Evolutionary conservation across 2,329 filamentous ascomycete species (phyloP), one percentile per base, ranked within the genome.

Genomic region (Dothidotthia symphoricarpi): DNA sequence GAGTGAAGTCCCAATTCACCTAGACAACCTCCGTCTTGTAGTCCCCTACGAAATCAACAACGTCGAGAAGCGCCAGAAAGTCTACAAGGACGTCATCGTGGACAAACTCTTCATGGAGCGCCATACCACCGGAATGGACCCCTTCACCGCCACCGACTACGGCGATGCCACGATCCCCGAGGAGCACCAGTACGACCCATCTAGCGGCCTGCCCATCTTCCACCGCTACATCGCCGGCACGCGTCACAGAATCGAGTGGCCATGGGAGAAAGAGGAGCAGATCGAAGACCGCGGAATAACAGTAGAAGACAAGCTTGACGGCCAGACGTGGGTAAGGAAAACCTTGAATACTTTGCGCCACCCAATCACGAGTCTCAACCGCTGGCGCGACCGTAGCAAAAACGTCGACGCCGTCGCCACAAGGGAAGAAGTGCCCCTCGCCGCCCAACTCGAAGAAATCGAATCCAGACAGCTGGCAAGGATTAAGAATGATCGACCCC

Each of bases 11-110:
- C 72, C 81, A 22, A 65, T 95, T 22, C 76, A 85, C 36, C 75
- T 94, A 57, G 76, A 79, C 24, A 75, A 86, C 45, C 75, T 97
- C 48, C 86, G 88, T 40, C 86, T 96, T 24, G 88, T 97, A 32
- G 81, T 87, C 60, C 82, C 87, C 15, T 73, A 57, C 36, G 51
- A 94, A 36, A 73, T 74, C 12, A 75, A 80, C 12, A 68, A 71
- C 47, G 86, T 84, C 10, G 82, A 83, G 57, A 56, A 69, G 17
- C 76, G 76, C 29, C 29, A 32, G 2, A 52, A 47, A 28, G 41
- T 44, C 19, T 79, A 80, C 59, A 35, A 51, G 27, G 90, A 97
- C 63, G 61, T 65, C 35, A 47, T 68, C 17, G 59, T 66, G 24
- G 63, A 67, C 31, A 50, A 55, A 5, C 33, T 66, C 16, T 19